Conservation (phyloP, 2,329 filamentous ascomycete species). For the Xylariaceae sp. region DNA sequence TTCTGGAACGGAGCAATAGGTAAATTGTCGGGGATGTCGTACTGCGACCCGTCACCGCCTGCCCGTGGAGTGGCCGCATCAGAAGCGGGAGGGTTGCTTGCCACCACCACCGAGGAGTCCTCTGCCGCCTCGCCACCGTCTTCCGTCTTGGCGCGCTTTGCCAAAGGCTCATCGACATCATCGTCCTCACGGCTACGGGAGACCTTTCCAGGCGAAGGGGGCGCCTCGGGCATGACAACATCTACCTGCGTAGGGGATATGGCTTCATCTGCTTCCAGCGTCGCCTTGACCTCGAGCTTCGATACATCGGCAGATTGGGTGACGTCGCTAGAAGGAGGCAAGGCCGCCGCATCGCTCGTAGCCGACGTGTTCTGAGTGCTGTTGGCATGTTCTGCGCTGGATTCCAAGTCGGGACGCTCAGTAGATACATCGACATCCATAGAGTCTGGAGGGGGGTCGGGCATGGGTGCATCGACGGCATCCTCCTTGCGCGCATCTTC, state of each 20-base stretch:
- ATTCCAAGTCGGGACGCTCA: conserved; percentile 17
- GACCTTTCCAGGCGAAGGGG: conserved; percentile 44
- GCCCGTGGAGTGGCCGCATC: conserved; percentile 21
- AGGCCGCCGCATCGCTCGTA: conserved; percentile 19
- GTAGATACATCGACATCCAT: conserved; percentile 29
- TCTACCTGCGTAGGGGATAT: conserved; percentile 21
- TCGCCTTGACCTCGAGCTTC: conserved; percentile 29
- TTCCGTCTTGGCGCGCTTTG: conserved; percentile 77
- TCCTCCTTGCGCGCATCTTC: conserved; percentile 8
- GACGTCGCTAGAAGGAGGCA: conserved; percentile 28
- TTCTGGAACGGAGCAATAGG: conserved; percentile 39
- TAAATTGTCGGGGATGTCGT: conserved; percentile 36
- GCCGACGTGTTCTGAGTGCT: conserved; percentile 22
- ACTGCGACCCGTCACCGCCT: conserved; percentile 25
- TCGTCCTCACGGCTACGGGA: conserved; percentile 77
- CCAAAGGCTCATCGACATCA: conserved; percentile 56
- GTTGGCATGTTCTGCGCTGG: conserved; percentile 20
- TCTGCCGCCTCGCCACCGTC: conserved; percentile 31
- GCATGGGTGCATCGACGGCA: neutral
- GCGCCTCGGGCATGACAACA: conserved; percentile 21
- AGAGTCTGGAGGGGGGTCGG: conserved; percentile 15
- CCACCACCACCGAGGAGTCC: conserved; percentile 26
- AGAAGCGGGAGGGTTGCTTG: conserved; percentile 11
- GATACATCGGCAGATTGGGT: conserved; percentile 29
- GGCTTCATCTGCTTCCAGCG: conserved; percentile 19